Evolutionary conservation across 495 filamentous ascomycete genomes (phyloP).

Genomic region (Tuber borchii): DNA sequence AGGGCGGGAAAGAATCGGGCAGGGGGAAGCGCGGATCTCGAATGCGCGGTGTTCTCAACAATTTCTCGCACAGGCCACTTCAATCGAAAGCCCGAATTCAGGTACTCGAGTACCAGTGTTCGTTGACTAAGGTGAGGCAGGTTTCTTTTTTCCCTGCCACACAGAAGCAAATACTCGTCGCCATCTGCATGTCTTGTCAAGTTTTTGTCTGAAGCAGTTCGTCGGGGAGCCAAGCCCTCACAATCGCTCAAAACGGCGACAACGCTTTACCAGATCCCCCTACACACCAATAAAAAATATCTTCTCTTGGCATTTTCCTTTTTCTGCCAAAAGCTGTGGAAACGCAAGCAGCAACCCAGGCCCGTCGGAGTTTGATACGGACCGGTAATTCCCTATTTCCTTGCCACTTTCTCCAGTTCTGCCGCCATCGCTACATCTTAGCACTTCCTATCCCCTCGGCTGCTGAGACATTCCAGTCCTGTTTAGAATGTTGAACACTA

Average conservation of each 20-base stretch:
- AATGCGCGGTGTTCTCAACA: constrained; percentile 1
- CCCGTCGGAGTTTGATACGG: background rate
- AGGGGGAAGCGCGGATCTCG: background rate
- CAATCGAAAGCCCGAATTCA: background rate
- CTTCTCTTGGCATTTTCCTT: background rate
- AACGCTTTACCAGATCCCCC: background rate
- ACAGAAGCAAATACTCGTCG: background rate
- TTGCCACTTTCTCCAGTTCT: background rate
- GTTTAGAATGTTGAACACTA: no score
- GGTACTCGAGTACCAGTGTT: background rate
- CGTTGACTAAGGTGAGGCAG: background rate
- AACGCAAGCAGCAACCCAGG: background rate
- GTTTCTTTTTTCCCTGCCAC: background rate
- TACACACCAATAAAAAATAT: background rate
- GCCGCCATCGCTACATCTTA: background rate
- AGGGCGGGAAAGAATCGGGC: background rate
- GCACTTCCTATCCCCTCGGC: background rate
- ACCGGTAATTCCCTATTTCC: background rate
- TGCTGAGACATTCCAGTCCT: no score
- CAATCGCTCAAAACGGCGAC: background rate
- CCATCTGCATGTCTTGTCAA: background rate
- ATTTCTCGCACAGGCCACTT: background rate
- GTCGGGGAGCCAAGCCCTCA: background rate
- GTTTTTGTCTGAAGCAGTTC: background rate
- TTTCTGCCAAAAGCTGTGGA: background rate